A percentile compares a stretch with the other conserved stretches of the same genome.
phyloP scores from a whole-genome alignment of 345 rosid genomes.

The Citrus cavaleriei region DNA sequence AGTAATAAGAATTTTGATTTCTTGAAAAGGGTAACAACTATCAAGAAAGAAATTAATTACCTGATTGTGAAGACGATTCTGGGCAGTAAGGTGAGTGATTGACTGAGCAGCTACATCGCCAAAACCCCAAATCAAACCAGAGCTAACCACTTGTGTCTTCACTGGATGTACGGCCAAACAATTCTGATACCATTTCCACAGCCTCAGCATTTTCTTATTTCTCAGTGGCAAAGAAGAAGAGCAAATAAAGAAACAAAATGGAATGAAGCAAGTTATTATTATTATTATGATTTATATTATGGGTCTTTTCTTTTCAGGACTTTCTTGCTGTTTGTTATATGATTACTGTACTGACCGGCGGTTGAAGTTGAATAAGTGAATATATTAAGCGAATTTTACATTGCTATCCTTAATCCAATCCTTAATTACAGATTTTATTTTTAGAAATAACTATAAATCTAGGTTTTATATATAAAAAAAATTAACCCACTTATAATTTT shows the following conservation, averaged over 20 bases:
- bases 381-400: too few relatives aligned
- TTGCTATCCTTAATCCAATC: too few relatives aligned
- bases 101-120: constrained; percentile 87
- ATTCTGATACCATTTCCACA: constrained; percentile 88
- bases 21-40: background rate
- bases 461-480: too few relatives aligned
- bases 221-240: background rate
- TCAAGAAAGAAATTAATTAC: background rate
- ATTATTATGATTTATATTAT: too few relatives aligned
- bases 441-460: too few relatives aligned
- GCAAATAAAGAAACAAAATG: background rate
- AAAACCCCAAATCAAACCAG: constrained; percentile 84
- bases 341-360: too few relatives aligned
- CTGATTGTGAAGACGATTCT: constrained; percentile 32
- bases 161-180: constrained; percentile 67
- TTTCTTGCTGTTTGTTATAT: too few relatives aligned
- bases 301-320: too few relatives aligned
- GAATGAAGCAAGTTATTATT: too few relatives aligned
- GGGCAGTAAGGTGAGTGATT: constrained; percentile 73
- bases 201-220: constrained; percentile 39
- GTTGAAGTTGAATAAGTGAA: too few relatives aligned
- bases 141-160: constrained; percentile 85
- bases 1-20: background rate
- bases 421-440: too few relatives aligned
- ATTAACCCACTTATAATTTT: too few relatives aligned